These are phyloP conservation scores for Paraphaeosphaeria sporulosa DNA, from an alignment of 2,329 filamentous ascomycete species.

Conservation along the genomic window DNA sequence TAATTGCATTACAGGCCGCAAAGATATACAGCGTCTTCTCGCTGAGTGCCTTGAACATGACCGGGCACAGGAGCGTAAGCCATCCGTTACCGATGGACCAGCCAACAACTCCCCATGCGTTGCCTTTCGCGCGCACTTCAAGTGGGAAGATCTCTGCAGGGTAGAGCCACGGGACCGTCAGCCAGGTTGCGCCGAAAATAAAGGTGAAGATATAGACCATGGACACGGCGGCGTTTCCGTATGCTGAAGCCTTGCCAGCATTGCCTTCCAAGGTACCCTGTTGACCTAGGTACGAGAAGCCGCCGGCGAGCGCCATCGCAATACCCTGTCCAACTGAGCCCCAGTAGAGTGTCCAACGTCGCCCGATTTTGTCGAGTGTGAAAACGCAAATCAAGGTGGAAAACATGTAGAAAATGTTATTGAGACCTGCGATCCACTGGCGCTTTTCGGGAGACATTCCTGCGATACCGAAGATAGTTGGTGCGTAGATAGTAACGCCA, in stretches of 20 bases:
- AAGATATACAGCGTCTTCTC: constrained; percentile 80
- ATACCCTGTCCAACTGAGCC: constrained; percentile 70
- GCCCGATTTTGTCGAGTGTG: constrained; percentile 72
- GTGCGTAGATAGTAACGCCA: constrained; percentile 65
- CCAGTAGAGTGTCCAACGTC: constrained; percentile 75
- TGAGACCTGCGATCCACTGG: constrained; percentile 53
- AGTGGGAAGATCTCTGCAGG: constrained; percentile 78
- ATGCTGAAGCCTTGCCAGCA: constrained; percentile 56
- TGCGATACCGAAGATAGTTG: constrained; percentile 71
- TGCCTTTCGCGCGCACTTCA: constrained; percentile 74
- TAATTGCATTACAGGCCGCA: constrained; percentile 69
- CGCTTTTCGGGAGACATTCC: constrained; percentile 63
- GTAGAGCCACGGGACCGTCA: constrained; percentile 66
- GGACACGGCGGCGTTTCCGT: constrained; percentile 70
- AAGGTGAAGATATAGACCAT: constrained; percentile 76
- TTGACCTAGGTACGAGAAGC: constrained; percentile 64
- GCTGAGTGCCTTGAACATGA: constrained; percentile 65
- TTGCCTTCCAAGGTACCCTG: constrained; percentile 57
- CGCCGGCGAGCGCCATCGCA: constrained; percentile 72
- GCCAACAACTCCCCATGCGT: constrained; percentile 77
- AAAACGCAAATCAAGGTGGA: constrained; percentile 74
- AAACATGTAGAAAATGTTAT: constrained; percentile 67
- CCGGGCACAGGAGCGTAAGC: constrained; percentile 54
- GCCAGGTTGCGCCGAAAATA: constrained; percentile 70
- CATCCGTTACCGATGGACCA: constrained; percentile 80